Evolutionary conservation across 495 filamentous ascomycete species (phyloP), one percentile per base, ranked within the genome.

Genomic region (Neurospora sp.): DNA sequence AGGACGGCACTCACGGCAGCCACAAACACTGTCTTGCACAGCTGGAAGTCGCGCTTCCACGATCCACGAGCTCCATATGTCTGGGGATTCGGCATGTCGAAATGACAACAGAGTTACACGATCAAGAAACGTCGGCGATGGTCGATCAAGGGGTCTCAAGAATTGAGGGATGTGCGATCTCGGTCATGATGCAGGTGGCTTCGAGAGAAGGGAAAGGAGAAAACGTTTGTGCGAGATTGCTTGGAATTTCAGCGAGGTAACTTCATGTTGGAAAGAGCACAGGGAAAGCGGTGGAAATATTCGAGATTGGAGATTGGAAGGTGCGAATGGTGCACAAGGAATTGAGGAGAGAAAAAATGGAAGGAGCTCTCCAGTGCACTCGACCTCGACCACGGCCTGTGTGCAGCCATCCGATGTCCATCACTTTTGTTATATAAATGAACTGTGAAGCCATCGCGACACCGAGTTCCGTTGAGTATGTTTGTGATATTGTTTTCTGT

Each of bases 1-100:
- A 7, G 27, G 53, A 66, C 31, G 8, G 16, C 39, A 71, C 76
- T 73, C 44, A 79, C 76, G 53, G 40, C 73, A n/a, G 76, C 73
- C 18, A 46, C 66, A 14, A 78, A 76, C 2, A 76, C 40, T 16
- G 74, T 72, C 31, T 79, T 79, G 75, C 78, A 76, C 38, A 74
- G 40, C 40, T 73, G 73, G 22, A 75, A 18, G 69, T 79, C 74
- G 35, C 73, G 76, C 40, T 70, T 72, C 10, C 68, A 40, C 42
- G 6, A 69, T 16, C 27, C 53, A 66, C 53, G 53, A 37, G 53
- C 27, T 35, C 53, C 27, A 37, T 66, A 66, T 1, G 53, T 66
- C 53, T 66, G 27, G 12, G 27, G 12, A 37, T 66, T 66, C 27
- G 53, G 27, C 53, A 66, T 66, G 27, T 9, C 53, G 27, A 66